Evolutionary conservation across 2,329 filamentous ascomycete genomes (phyloP).

Genomic region (Ophiocordyceps australis): DNA sequence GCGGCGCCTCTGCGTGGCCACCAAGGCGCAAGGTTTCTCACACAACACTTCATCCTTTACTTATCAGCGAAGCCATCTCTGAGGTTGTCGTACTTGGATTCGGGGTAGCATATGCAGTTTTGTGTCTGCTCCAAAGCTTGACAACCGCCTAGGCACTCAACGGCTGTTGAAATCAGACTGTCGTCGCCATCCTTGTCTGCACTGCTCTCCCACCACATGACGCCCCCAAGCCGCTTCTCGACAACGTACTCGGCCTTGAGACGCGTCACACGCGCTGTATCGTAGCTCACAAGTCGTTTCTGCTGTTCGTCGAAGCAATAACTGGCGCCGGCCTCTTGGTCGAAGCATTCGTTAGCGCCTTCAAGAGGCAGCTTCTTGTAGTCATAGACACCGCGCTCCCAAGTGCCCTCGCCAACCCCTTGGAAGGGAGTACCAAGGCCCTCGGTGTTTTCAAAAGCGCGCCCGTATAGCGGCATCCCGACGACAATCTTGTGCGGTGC

Average conservation of each 20-base stretch:
- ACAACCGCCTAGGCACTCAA: constrained; percentile 36
- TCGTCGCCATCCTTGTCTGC: constrained; percentile 47
- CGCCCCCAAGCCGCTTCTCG: constrained; percentile 53
- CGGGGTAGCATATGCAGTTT: constrained; percentile 46
- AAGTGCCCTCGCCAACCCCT: constrained; percentile 62
- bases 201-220: constrained; percentile 97
- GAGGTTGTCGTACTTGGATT: constrained; percentile 55
- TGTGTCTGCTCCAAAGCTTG: constrained; percentile 25
- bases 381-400: constrained; percentile 75
- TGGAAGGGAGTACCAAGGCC: constrained; percentile 52
- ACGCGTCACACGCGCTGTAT: constrained; percentile 48
- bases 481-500: constrained; percentile 58
- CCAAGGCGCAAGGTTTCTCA: no score
- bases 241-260: constrained; percentile 58
- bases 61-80: constrained; percentile 34
- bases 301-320: constrained; percentile 55
- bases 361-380: constrained; percentile 67
- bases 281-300: constrained; percentile 61
- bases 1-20: no score
- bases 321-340: constrained; percentile 47
- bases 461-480: constrained; percentile 85
- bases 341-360: constrained; percentile 45
- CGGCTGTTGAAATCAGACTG: constrained; percentile 52
- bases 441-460: constrained; percentile 62
- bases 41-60: constrained; percentile 7